A percentile compares a stretch with the other conserved stretches of the same genome.
phyloP scores from a whole-genome alignment of 2,329 filamentous ascomycete genomes.

The Hymenotorrendiella dingleyae region DNA sequence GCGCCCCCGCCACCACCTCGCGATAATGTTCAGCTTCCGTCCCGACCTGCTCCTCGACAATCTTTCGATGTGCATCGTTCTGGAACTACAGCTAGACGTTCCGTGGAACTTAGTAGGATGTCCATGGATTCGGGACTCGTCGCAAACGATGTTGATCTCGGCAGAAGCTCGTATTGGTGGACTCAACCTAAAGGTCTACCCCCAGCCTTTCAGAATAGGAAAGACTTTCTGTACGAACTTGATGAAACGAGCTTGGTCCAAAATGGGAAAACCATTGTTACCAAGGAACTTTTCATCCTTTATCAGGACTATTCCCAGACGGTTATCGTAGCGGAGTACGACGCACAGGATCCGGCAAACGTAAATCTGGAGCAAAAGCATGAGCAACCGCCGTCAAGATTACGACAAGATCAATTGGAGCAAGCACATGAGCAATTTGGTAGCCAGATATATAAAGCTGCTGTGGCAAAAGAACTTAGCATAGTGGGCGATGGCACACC shows the following conservation, averaged over 20 bases:
- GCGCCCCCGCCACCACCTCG: constrained; percentile 26
- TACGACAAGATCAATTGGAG: constrained; percentile 92
- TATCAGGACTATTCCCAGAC: constrained; percentile 97
- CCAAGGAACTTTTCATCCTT: constrained; percentile 78
- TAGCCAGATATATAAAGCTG: constrained; percentile 65
- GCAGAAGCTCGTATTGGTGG: constrained; percentile 77
- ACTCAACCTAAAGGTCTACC: constrained; percentile 72
- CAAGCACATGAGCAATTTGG: constrained; percentile 77
- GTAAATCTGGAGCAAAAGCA: constrained; percentile 79
- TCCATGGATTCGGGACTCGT: constrained; percentile 77
- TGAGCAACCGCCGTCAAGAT: constrained; percentile 70
- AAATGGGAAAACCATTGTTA: constrained; percentile 64
- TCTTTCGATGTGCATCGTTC: constrained; percentile 60
- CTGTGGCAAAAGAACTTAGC: constrained; percentile 66
- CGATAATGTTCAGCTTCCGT: constrained; percentile 19
- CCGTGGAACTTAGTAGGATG: constrained; percentile 67
- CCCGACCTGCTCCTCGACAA: constrained; percentile 41
- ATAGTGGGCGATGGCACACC: constrained; percentile 82
- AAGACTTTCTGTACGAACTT: constrained; percentile 75
- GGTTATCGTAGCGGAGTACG: constrained; percentile 73
- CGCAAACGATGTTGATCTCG: constrained; percentile 80
- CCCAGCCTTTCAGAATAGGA: constrained; percentile 73
- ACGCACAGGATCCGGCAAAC: constrained; percentile 66
- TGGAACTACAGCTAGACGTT: constrained; percentile 41
- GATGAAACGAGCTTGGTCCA: constrained; percentile 71